Percentiles rank a stretch among this genome's conserved stretches.
phyloP scores from a whole-genome alignment of 2,329 filamentous ascomycete genomes.

The Chrysoporthe deuterocubensis region DNA sequence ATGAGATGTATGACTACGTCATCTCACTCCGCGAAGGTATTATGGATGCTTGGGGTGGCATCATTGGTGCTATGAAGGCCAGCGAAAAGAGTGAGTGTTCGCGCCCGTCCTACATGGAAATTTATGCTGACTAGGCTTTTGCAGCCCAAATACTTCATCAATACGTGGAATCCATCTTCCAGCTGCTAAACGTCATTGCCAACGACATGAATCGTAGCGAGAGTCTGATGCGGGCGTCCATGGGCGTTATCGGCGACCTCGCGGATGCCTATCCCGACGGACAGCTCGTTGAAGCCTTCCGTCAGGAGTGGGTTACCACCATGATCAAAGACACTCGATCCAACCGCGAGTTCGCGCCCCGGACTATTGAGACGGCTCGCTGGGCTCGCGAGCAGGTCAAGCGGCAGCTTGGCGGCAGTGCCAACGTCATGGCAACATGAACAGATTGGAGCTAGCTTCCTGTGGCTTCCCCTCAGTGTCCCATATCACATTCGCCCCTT shows the following conservation, averaged over 20 bases:
- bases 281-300: constrained; percentile 82
- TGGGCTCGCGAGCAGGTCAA: constrained; percentile 99
- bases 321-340: constrained; percentile 92
- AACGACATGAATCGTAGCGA: constrained; percentile 88
- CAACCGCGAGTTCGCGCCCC: constrained; percentile 82
- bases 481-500: constrained; percentile 26
- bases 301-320: constrained; percentile 84
- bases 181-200: constrained; percentile 79
- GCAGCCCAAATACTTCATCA: constrained; percentile 72
- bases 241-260: constrained; percentile 97
- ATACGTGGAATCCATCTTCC: constrained; percentile 85
- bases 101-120: neutral
- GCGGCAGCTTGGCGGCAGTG: constrained; percentile 70
- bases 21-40: constrained; percentile 94
- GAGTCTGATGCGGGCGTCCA: constrained; percentile 86
- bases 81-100: constrained; percentile 72
- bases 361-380: constrained; percentile 91
- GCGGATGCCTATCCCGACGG: constrained; percentile 92
- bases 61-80: constrained; percentile 90
- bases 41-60: constrained; percentile 98
- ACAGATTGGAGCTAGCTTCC: constrained; percentile 8
- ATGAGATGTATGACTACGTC: constrained; percentile 97
- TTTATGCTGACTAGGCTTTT: constrained; percentile 36
- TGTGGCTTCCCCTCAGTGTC: constrained; percentile 19
- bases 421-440: constrained; percentile 54